phyloP scores from a whole-genome alignment of 345 rosid species.

The Kernera saxatilis region DNA sequence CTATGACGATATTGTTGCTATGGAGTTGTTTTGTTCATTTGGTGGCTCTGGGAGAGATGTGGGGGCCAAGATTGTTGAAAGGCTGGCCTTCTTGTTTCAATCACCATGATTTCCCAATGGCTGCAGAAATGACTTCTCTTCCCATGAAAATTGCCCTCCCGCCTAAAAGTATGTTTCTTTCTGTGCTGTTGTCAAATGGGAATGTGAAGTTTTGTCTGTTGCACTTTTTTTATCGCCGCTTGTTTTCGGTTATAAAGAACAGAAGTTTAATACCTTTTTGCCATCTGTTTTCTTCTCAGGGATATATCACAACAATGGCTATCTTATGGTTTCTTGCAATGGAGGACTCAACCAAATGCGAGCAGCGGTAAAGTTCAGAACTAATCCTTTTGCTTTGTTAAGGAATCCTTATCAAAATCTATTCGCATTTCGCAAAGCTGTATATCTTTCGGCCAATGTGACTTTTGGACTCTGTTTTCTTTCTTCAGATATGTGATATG shows the following conservation, averaged over 20 bases:
- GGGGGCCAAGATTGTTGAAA: constrained; percentile 86
- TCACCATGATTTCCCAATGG: constrained; percentile 37
- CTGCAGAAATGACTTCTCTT: constrained; percentile 37
- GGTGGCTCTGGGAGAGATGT: constrained; percentile 78
- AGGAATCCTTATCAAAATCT: neutral
- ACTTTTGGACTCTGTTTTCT: constrained; percentile 2
- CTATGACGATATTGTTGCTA: constrained; percentile 73
- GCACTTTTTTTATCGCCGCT: neutral
- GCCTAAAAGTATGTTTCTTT: constrained; percentile 65
- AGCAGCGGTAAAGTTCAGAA: constrained; percentile 55
- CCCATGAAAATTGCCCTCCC: constrained; percentile 49
- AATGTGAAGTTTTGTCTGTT: neutral
- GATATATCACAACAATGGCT: constrained; percentile 89
- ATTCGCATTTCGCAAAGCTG: neutral
- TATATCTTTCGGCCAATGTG: neutral
- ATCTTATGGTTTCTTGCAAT: constrained; percentile 88
- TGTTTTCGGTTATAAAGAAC: neutral
- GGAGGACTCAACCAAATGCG: constrained; percentile 97
- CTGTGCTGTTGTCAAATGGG: too few relatives aligned
- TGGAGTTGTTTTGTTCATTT: constrained; percentile 96
- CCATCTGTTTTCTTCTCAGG: constrained; percentile 41
- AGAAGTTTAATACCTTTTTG: neutral
- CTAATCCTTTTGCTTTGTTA: neutral
- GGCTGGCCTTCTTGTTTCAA: constrained; percentile 84
- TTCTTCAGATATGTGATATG: constrained; percentile 78